A percentile compares a stretch with the other conserved stretches of the same genome.
Evolutionary conservation across 805 yeast genomes (phyloP).

Genomic region (Ogataea nonfermentans): DNA sequence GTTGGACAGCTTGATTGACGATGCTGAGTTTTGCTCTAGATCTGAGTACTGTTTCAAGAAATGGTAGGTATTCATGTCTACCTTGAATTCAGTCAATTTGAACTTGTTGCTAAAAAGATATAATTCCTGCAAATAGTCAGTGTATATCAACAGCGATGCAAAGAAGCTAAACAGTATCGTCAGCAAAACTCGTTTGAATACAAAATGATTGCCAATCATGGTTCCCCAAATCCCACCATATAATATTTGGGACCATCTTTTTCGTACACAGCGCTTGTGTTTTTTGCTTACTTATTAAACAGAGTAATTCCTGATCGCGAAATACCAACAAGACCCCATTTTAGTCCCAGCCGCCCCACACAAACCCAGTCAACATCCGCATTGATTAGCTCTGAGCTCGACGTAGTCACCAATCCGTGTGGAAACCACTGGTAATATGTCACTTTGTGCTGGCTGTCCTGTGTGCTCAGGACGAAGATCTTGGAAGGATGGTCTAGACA

Average conservation of each 20-base stretch:
- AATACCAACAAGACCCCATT: slow-evolving; percentile 12
- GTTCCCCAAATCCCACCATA: background rate
- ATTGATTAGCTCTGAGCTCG: background rate
- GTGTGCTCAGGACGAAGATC: slow-evolving; percentile 1
- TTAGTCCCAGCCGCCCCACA: slow-evolving; percentile 23
- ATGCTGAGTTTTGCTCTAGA: slow-evolving; percentile 13
- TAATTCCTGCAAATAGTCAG: slow-evolving; percentile 29
- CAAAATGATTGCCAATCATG: slow-evolving; percentile 22
- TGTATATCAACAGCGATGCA: slow-evolving; percentile 25
- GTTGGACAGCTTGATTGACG: slow-evolving; percentile 14
- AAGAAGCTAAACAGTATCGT: slow-evolving; percentile 24
- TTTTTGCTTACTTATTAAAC: slow-evolving; percentile 1
- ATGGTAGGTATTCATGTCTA: slow-evolving; percentile 24
- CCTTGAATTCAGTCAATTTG: slow-evolving; percentile 23
- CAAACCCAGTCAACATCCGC: slow-evolving; percentile 14
- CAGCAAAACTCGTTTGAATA: slow-evolving; percentile 21
- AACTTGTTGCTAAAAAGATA: slow-evolving; percentile 28
- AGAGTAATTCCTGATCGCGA: slow-evolving; percentile 2
- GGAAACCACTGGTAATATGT: slow-evolving; percentile 4
- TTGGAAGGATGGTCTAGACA: background rate
- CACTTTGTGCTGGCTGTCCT: background rate
- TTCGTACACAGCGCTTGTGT: slow-evolving; percentile 5
- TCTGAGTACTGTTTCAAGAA: slow-evolving; percentile 20
- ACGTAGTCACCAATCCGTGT: background rate
- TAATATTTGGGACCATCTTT: background rate